Base-by-base conservation (phyloP, 2,329 filamentous ascomycete species). In the Fusarium setosum region DNA sequence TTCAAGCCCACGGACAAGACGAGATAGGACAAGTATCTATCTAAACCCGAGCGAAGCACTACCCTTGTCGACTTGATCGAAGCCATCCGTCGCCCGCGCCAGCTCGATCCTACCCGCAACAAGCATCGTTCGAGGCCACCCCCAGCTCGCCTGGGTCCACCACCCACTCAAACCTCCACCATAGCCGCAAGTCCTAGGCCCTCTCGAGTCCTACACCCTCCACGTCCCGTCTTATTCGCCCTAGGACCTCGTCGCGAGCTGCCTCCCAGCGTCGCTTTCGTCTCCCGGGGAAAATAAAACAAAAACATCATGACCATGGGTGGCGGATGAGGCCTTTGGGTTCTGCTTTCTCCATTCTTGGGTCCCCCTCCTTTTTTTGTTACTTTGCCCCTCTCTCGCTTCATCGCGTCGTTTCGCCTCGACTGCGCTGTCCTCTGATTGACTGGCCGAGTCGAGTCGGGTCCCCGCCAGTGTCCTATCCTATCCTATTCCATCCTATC, bases 171-270 rank as follows among this genome's bases (percentile, higher is more conserved):
- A 34, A 54, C 45, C 49, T 52, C 60, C 49, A 61, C 52, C 47
- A 55, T 29, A 73, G 72, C 58, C 61, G 50, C 65, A 59, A 73
- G 72, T 73, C 72, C 72, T 73, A 73, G 72, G 64, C 53, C 67
- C 45, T 56, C 54, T 60, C 60, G 63, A 74, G 72, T 74, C 72
- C 72, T 74, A 74, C 70, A 74, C 62, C 59, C 57, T 70, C 62
- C 57, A n/a, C n/a, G n/a, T n/a, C n/a, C n/a, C n/a, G n/a, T 61
- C 67, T 68, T 66, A 70, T 69, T 74, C 72, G 71, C 65, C 60
- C 67, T 73, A 70, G 68, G 66, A 72, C 51, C 58, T 65, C n/a
- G 55, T 59, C 54, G 57, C 63, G 56, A 73, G 72, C 68, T 74
- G 71, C 72, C 72, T 74, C 72, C 65, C 69, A 59, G 57, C 50